These are phyloP conservation scores for Zygotorulaspora sp. DNA, from an alignment of 805 yeast species.

Conservation along the genomic window DNA sequence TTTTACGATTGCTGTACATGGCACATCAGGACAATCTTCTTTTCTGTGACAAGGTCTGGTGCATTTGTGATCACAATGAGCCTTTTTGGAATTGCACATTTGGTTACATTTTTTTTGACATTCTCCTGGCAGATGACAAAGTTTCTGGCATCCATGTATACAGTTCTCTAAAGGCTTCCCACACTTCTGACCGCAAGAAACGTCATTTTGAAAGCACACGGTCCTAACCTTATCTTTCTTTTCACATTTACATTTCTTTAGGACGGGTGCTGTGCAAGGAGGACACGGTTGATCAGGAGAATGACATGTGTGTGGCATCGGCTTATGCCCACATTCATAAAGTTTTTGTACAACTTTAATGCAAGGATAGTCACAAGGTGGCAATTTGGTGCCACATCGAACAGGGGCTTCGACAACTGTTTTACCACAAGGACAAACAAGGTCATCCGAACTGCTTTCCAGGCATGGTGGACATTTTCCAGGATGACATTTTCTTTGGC, in stretches of 20 bases:
- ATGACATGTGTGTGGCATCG: slow-evolving; percentile 73
- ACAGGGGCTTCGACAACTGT: slow-evolving; percentile 79
- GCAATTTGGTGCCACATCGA: slow-evolving; percentile 70
- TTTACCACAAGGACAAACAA: slow-evolving; percentile 74
- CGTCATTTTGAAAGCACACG: slow-evolving; percentile 62
- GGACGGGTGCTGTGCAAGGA: slow-evolving; percentile 61
- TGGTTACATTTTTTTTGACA: slow-evolving; percentile 59
- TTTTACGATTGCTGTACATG: slow-evolving; percentile 49
- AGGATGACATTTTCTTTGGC: slow-evolving; percentile 67
- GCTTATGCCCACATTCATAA: slow-evolving; percentile 64
- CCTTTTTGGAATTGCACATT: slow-evolving; percentile 50
- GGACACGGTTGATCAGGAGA: slow-evolving; percentile 63
- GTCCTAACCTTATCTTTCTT: slow-evolving; percentile 47
- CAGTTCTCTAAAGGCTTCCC: slow-evolving; percentile 46
- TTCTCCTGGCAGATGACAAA: slow-evolving; percentile 54
- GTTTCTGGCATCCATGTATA: slow-evolving; percentile 46
- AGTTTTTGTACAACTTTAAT: slow-evolving; percentile 38
- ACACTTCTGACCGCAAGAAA: slow-evolving; percentile 68
- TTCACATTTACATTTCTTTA: slow-evolving; percentile 61
- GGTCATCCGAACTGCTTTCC: slow-evolving; percentile 74
- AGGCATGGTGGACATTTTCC: slow-evolving; percentile 80
- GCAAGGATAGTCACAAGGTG: slow-evolving; percentile 65
- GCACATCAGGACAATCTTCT: slow-evolving; percentile 47
- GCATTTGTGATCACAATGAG: slow-evolving; percentile 67
- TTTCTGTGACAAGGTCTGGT: slow-evolving; percentile 59